phyloP scores from a whole-genome alignment of 257 asterid genomes.

The Petrea volubilis region DNA sequence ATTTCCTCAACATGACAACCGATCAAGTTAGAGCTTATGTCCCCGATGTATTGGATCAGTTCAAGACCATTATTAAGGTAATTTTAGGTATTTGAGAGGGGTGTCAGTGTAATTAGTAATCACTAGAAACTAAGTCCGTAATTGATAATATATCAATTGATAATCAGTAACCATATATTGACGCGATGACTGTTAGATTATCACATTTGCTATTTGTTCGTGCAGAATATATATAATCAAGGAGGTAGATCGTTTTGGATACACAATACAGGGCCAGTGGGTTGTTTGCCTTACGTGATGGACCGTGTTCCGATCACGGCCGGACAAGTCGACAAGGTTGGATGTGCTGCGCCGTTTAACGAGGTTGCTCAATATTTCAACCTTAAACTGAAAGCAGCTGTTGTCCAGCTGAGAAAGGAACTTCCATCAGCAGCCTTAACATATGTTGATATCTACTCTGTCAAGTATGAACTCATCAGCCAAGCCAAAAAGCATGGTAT shows the following conservation, averaged over 20 bases:
- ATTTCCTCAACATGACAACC: conserved; percentile 70
- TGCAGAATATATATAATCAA: conserved; percentile 48
- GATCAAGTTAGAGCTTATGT: conserved; percentile 70
- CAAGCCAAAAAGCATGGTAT: conserved; percentile 60
- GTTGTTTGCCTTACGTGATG: conserved; percentile 73
- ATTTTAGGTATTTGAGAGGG: background rate
- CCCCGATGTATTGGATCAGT: conserved; percentile 73
- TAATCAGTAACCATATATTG: too few relatives aligned
- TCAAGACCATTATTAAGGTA: conserved; percentile 68
- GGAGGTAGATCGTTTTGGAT: conserved; percentile 95
- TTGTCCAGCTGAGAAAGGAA: conserved; percentile 47
- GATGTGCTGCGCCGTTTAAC: conserved; percentile 72
- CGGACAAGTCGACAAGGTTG: conserved; percentile 53
- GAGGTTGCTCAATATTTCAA: conserved; percentile 69
- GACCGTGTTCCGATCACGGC: conserved; percentile 51
- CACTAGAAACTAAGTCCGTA: too few relatives aligned
- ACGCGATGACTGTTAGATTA: too few relatives aligned
- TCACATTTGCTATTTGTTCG: too few relatives aligned
- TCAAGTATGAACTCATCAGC: conserved; percentile 74
- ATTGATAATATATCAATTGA: too few relatives aligned
- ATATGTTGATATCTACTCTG: conserved; percentile 72
- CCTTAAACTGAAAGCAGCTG: conserved; percentile 48
- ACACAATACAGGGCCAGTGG: conserved; percentile 91
- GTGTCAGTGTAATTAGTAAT: too few relatives aligned
- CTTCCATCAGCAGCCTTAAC: conserved; percentile 71